Evolutionary conservation across 306 rosid genomes (phyloP).

Genomic region (Pyrus betulifolia): DNA sequence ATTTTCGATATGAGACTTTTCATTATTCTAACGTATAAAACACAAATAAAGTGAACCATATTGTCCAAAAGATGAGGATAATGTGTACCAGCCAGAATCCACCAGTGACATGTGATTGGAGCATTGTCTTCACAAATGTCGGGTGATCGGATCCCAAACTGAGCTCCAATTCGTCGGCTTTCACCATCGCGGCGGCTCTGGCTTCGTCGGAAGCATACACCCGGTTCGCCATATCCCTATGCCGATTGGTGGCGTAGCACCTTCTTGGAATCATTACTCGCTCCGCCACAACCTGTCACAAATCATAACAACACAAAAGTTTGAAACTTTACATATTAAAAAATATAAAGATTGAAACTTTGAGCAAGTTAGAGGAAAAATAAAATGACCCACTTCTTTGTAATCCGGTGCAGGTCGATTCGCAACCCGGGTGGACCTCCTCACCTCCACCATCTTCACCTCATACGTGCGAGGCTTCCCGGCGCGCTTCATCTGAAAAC

Average conservation of each 20-base stretch:
- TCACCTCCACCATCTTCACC: constrained; percentile 6
- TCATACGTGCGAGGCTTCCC: constrained; percentile 1
- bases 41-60: background rate
- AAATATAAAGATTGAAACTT: background rate
- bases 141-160: constrained; percentile 31
- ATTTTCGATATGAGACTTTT: background rate
- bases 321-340: background rate
- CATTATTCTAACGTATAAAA: background rate
- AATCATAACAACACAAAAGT: background rate
- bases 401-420: constrained; percentile 29
- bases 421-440: constrained; percentile 37
- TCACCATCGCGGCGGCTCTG: constrained; percentile 29
- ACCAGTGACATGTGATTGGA: constrained; percentile 47
- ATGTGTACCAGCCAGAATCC: constrained; percentile 53
- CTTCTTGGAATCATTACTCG: constrained; percentile 27
- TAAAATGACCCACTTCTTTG: constrained; percentile 30
- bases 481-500: constrained; percentile 17
- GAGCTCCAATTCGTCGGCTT: constrained; percentile 29
- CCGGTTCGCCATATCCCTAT: constrained; percentile 35
- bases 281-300: constrained; percentile 32
- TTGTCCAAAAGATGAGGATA: background rate
- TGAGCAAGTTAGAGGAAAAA: background rate
- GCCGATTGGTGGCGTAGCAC: constrained; percentile 13
- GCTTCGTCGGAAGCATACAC: constrained; percentile 38
- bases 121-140: constrained; percentile 42